Base-by-base conservation (phyloP, 1,284 basidiomycete species). In the Ganoderma resinaceum region DNA sequence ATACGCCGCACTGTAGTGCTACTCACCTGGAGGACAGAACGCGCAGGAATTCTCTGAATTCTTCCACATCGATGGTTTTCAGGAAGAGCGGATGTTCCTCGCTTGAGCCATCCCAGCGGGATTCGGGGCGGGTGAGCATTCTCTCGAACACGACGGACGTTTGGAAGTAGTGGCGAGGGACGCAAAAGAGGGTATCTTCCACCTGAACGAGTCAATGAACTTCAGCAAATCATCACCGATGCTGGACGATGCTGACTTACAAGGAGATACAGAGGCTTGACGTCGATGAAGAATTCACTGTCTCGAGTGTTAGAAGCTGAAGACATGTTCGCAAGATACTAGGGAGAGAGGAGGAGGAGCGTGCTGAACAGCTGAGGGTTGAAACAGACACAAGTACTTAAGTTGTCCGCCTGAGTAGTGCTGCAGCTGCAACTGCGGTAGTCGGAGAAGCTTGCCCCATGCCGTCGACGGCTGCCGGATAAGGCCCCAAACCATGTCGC, bases 121-220 rank as follows among this genome's bases (percentile, higher is more conserved):
- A 12, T 1, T 43, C 23, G 0, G 62, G 62, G 35, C 55, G 35
- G 14, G 49, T 63, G 52, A 63, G 57, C 62, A 63, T 53, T 4
- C 33, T 35, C 3, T 5, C 35, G 23, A 53, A 63, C 12, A 53
- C 62, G 37, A 57, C 62, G 20, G 62, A 63, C 23, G n/a, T 9
- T 2, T 53, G 35, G 37, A 63, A 63, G 62, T 55, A 55, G 38
- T 55, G 62, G 0, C 46, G 61, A 23, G 61, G 61, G 8, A 62
- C 61, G n/a, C 61, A 62, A 16, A 53, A 62, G 11, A 31, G 6
- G 1, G 46, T 43, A 6, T 23, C 23, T 8, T 62, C 61, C 2
- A 23, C 61, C 61, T 62, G 12, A 40, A 40, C 4, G 16, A 14
- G 12, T 40, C 4, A 11, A n/a, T n/a, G n/a, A n/a, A n/a, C n/a